phyloP scores from a whole-genome alignment of 192 early-diverging fungal genomes.

The Pecoramyces ruminantium region DNA sequence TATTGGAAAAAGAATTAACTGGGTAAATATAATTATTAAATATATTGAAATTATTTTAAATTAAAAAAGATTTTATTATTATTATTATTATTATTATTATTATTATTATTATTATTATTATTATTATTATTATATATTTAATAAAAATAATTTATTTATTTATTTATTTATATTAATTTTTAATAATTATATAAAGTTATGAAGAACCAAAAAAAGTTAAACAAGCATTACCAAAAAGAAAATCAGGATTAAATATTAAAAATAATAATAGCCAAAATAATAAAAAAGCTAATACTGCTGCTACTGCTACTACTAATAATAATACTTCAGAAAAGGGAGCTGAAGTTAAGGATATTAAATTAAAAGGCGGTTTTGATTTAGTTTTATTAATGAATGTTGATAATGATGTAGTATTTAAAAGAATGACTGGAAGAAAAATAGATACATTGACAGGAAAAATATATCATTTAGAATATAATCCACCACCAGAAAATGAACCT shows the following conservation, averaged over 20 bases:
- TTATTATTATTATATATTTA: too few relatives aligned
- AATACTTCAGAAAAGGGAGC: background rate
- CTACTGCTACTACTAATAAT: too few relatives aligned
- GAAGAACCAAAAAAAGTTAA: constrained; percentile 44
- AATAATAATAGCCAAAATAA: background rate
- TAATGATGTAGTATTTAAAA: constrained; percentile 26
- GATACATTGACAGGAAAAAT: constrained; percentile 24
- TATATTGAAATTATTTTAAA: background rate
- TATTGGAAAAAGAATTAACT: constrained; percentile 33
- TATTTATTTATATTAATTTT: background rate
- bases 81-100: background rate
- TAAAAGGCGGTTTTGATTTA: constrained; percentile 22
- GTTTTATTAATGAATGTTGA: constrained; percentile 26
- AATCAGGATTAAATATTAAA: constrained; percentile 11
- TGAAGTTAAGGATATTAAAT: constrained; percentile 4
- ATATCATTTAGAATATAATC: constrained; percentile 36
- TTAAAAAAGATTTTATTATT: background rate
- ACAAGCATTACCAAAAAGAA: constrained; percentile 30
- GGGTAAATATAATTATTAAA: constrained; percentile 27
- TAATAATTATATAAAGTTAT: constrained; percentile 12
- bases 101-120: too few relatives aligned
- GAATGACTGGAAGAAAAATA: constrained; percentile 20
- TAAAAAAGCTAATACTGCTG: too few relatives aligned
- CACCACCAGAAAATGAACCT: constrained; percentile 25
- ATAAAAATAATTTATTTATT: too few relatives aligned